phyloP scores from a whole-genome alignment of 2,329 filamentous ascomycete genomes.

The Shiraia sp. region DNA sequence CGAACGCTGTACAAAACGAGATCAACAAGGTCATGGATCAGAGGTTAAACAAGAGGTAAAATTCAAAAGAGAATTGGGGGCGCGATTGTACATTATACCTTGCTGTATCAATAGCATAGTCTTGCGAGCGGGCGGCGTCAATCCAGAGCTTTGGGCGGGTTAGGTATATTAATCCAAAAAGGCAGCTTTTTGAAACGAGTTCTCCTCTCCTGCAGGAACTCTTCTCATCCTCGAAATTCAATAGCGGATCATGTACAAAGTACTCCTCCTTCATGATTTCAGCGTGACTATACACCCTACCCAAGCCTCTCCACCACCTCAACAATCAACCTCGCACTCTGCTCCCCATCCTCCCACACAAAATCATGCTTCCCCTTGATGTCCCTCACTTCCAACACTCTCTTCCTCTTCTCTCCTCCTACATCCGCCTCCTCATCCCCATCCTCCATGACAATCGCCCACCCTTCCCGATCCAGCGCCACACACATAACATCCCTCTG shows the following conservation, averaged over 20 bases:
- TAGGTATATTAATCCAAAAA: conserved; percentile 21
- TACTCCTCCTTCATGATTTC: no score
- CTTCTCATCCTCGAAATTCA: conserved; percentile 12
- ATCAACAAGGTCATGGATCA: conserved; percentile 43
- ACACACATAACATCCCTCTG: conserved; percentile 63
- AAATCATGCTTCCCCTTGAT: conserved; percentile 65
- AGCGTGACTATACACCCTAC: no score
- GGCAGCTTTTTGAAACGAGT: conserved; percentile 8
- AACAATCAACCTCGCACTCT: conserved; percentile 54
- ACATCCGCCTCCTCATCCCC: conserved; percentile 27
- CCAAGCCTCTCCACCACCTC: conserved; percentile 28
- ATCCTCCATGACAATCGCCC: conserved; percentile 34
- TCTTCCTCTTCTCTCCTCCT: conserved; percentile 27
- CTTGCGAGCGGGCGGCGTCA: conserved; percentile 15
- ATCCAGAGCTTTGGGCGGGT: conserved; percentile 19
- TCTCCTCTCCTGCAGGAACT: conserved; percentile 13
- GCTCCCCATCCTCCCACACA: conserved; percentile 63
- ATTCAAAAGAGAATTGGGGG: neutral
- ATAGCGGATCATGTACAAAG: conserved; percentile 9
- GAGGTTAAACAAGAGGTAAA: conserved; percentile 36
- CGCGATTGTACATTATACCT: conserved; percentile 36
- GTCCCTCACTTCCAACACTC: conserved; percentile 48
- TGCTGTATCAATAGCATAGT: conserved; percentile 36
- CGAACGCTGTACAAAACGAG: conserved; percentile 31
- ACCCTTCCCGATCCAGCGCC: conserved; percentile 52